phyloP scores from a whole-genome alignment of 805 yeast genomes.

The Ascoidea asiatica region DNA sequence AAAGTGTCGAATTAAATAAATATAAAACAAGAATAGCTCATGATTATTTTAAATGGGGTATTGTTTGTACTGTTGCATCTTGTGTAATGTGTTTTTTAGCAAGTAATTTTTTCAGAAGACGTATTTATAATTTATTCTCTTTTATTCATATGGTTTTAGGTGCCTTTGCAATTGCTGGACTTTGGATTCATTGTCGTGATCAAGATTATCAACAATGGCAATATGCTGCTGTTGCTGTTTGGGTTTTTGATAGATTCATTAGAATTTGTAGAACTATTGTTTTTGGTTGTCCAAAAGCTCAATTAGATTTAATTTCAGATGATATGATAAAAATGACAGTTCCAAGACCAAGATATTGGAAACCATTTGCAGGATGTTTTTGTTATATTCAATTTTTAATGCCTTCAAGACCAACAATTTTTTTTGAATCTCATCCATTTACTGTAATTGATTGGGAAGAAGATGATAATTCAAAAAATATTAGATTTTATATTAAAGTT shows the following conservation, averaged over 20 bases:
- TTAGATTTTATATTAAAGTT: slow-evolving; percentile 30
- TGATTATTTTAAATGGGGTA: slow-evolving; percentile 33
- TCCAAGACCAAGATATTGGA: slow-evolving; percentile 18
- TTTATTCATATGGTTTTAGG: slow-evolving; percentile 46
- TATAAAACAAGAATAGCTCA: slow-evolving; percentile 28
- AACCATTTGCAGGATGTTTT: slow-evolving; percentile 40
- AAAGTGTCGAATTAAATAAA: slow-evolving; percentile 27
- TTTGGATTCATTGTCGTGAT: slow-evolving; percentile 45
- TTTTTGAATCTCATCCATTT: slow-evolving; percentile 70
- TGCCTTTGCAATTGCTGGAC: slow-evolving; percentile 33
- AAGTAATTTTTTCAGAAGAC: slow-evolving; percentile 33
- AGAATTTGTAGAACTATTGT: slow-evolving; percentile 39
- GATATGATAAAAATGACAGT: slow-evolving; percentile 35
- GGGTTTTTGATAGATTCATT: slow-evolving; percentile 55
- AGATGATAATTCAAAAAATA: slow-evolving; percentile 21
- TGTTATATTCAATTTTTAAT: slow-evolving; percentile 43
- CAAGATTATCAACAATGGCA: slow-evolving; percentile 36
- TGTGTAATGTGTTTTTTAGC: slow-evolving; percentile 35
- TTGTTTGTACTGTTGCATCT: slow-evolving; percentile 29
- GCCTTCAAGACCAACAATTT: slow-evolving; percentile 27
- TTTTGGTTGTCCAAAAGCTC: slow-evolving; percentile 32
- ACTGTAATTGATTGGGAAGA: slow-evolving; percentile 26
- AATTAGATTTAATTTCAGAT: slow-evolving; percentile 16
- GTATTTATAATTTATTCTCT: slow-evolving; percentile 47
- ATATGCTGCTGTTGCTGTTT: slow-evolving; percentile 44